Evolutionary conservation across 805 yeast species (phyloP).

Genomic region (Wickerhamiella siamensis): DNA sequence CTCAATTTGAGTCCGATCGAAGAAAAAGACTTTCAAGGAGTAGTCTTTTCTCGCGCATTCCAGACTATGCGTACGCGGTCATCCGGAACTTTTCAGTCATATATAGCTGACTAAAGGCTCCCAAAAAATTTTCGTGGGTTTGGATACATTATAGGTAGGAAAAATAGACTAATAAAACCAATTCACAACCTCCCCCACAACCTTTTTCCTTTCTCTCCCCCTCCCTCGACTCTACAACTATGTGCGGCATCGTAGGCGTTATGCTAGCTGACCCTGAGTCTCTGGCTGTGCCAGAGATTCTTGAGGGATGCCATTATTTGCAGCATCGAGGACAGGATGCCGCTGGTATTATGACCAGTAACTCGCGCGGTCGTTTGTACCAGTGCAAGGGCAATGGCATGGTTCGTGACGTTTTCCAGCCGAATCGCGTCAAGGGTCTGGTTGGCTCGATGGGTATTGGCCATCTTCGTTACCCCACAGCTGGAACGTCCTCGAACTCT

Average conservation of each 20-base stretch:
- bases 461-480: constrained; percentile 92
- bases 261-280: constrained; percentile 60
- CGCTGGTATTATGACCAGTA: constrained; percentile 97
- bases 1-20: no score
- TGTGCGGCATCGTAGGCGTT: constrained; percentile 94
- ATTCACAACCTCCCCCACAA: neutral
- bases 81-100: no score
- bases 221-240: constrained; percentile 21
- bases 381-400: constrained; percentile 98
- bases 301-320: constrained; percentile 81
- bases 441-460: constrained; percentile 93
- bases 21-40: no score
- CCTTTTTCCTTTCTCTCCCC: neutral
- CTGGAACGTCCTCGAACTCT: constrained; percentile 87
- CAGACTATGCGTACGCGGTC: no score
- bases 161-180: no score
- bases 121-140: neutral
- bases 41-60: no score
- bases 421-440: constrained; percentile 56
- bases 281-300: constrained; percentile 74
- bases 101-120: neutral
- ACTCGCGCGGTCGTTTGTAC: constrained; percentile 79
- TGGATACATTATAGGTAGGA: neutral
- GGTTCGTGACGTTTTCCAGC: constrained; percentile 96
- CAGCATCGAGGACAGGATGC: constrained; percentile 99